phyloP scores from a whole-genome alignment of 2,329 filamentous ascomycete genomes.

The Cadophora sp. region DNA sequence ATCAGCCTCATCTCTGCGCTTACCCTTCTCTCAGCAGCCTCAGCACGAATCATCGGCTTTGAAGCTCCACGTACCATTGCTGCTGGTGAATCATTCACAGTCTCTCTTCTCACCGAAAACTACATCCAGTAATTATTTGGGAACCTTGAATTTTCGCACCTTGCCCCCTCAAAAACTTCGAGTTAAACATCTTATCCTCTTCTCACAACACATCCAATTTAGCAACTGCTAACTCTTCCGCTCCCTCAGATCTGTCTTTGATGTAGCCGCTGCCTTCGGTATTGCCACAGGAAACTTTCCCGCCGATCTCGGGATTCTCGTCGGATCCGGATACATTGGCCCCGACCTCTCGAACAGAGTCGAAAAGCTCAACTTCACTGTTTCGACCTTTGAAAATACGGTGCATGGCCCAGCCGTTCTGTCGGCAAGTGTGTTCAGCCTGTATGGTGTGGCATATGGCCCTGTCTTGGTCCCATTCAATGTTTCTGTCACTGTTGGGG shows the following conservation, averaged over 20 bases:
- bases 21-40: conserved; percentile 27
- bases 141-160: too few species aligned
- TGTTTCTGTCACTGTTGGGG: conserved; percentile 20
- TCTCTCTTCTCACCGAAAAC: conserved; percentile 35
- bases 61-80: conserved; percentile 35
- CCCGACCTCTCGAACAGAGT: conserved; percentile 29
- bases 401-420: conserved; percentile 8
- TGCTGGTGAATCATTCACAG: conserved; percentile 34
- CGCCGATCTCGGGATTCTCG: conserved; percentile 29
- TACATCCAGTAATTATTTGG: conserved; percentile 16
- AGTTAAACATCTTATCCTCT: too few species aligned
- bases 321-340: conserved; percentile 35
- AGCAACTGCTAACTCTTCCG: too few species aligned
- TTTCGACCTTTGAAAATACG: conserved; percentile 6
- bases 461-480: conserved; percentile 15
- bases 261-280: conserved; percentile 34
- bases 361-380: conserved; percentile 19
- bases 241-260: conserved; percentile 33
- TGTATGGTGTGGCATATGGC: conserved; percentile 15
- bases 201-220: too few species aligned
- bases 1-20: conserved; percentile 10
- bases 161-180: too few species aligned
- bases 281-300: conserved; percentile 31
- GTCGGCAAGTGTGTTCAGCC: conserved; percentile 23
- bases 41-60: conserved; percentile 37